Evolutionary conservation across 2,329 filamentous ascomycete genomes (phyloP).

Genomic region (Dissoconium aciculare): DNA sequence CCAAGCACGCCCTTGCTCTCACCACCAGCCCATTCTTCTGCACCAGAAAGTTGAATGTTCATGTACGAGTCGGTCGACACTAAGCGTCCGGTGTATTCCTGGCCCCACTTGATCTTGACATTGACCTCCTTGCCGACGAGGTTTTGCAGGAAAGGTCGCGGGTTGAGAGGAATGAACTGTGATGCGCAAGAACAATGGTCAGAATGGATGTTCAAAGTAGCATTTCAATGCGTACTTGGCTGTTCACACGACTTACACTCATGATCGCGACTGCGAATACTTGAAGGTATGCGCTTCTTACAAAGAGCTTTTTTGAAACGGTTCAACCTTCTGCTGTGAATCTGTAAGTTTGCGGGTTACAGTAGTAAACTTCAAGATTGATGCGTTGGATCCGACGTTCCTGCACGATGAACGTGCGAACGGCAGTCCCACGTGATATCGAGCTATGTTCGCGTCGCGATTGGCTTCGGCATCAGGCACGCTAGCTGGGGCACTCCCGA

Average conservation of each 20-base stretch:
- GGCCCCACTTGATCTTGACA: conserved; percentile 92
- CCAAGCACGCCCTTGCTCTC: conserved; percentile 74
- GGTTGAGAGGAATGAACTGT: conserved; percentile 80
- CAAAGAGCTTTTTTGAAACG: no score
- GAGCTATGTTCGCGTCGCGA: no score
- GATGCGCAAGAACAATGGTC: background rate
- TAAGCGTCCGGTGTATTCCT: conserved; percentile 90
- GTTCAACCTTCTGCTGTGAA: no score
- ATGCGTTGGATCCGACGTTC: no score
- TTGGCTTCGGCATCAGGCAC: no score
- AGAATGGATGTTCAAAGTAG: background rate
- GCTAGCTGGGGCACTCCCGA: no score
- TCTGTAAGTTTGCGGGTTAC: no score
- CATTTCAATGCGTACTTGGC: background rate
- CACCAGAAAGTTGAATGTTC: conserved; percentile 86
- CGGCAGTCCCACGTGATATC: no score
- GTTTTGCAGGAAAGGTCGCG: conserved; percentile 86
- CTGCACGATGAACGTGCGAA: no score
- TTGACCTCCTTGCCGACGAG: conserved; percentile 87
- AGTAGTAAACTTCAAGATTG: no score
- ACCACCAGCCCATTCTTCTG: conserved; percentile 82
- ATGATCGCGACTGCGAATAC: conserved; percentile 11
- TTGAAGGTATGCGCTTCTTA: no score
- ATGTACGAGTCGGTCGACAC: conserved; percentile 96
- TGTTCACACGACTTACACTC: conserved; percentile 13